These are phyloP conservation scores for Starmerella roubikii DNA, from an alignment of 805 yeast species.

Conservation along the genomic window DNA sequence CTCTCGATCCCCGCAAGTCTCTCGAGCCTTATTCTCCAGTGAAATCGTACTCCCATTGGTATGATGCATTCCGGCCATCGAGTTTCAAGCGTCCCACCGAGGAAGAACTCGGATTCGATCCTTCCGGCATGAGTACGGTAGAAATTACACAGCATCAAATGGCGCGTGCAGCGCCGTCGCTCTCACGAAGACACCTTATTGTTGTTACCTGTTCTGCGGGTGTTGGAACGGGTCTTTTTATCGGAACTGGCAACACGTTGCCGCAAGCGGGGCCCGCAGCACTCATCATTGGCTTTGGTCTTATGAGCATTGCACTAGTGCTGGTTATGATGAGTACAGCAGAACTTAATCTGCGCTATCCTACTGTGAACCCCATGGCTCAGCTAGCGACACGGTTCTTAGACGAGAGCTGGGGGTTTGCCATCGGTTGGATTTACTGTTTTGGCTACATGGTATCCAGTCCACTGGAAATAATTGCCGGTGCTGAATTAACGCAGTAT, in stretches of 20 bases:
- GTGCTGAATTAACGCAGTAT: constrained; percentile 39
- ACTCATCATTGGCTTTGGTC: constrained; percentile 45
- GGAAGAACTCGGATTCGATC: constrained; percentile 23
- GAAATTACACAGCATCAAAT: constrained; percentile 32
- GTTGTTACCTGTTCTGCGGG: constrained; percentile 78
- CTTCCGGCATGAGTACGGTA: constrained; percentile 13
- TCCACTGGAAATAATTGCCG: constrained; percentile 55
- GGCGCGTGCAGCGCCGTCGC: constrained; percentile 32
- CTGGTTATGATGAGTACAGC: constrained; percentile 57
- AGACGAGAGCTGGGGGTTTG: constrained; percentile 55
- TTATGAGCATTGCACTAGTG: constrained; percentile 59
- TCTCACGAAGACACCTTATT: constrained; percentile 37
- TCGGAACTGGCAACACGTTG: constrained; percentile 63
- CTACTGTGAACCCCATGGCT: constrained; percentile 52
- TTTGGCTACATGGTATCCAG: constrained; percentile 43
- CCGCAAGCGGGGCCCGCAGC: constrained; percentile 53
- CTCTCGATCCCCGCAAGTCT: too few species aligned
- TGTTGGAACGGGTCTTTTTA: constrained; percentile 64
- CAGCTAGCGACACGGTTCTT: constrained; percentile 52
- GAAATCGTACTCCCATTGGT: constrained; percentile 5
- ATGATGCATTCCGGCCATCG: constrained; percentile 10
- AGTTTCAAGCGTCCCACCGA: constrained; percentile 33
- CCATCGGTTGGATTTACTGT: constrained; percentile 50
- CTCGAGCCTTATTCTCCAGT: not conserved
- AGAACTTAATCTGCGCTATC: constrained; percentile 55